Conservation (phyloP, 1,139 yeast genomes). For the Pichia cactophila region DNA sequence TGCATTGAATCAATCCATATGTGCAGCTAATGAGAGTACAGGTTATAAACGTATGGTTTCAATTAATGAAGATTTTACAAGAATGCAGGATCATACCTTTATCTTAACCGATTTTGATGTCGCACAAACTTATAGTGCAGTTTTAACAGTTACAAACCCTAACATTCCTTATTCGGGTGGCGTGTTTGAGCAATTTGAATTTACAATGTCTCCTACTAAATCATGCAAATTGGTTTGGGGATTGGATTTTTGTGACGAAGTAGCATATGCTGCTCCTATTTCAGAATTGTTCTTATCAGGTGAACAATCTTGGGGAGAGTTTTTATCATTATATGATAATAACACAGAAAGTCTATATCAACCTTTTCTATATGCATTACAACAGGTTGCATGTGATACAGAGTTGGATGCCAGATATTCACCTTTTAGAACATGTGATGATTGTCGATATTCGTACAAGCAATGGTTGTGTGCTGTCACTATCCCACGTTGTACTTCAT, state of each 20-base stretch:
- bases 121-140: constrained; percentile 60
- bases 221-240: constrained; percentile 72
- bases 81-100: constrained; percentile 6
- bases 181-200: constrained; percentile 50
- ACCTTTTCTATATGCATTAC: constrained; percentile 70
- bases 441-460: constrained; percentile 66
- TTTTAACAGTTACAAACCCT: constrained; percentile 46
- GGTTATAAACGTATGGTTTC: constrained; percentile 25
- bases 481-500: constrained; percentile 73
- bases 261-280: constrained; percentile 85
- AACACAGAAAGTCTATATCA: constrained; percentile 48
- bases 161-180: constrained; percentile 51
- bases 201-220: constrained; percentile 48
- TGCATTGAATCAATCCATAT: constrained; percentile 54
- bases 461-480: constrained; percentile 88
- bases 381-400: constrained; percentile 72
- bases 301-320: constrained; percentile 23
- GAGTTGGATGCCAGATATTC: constrained; percentile 64
- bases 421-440: constrained; percentile 62
- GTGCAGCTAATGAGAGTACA: constrained; percentile 48
- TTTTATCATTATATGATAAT: constrained; percentile 51
- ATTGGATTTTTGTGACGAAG: constrained; percentile 67
- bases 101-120: constrained; percentile 50
- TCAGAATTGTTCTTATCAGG: constrained; percentile 25
- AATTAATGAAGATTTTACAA: constrained; percentile 21